Percentiles rank a stretch among this genome's conserved stretches.
Evolutionary conservation across 192 early-diverging fungal genomes (phyloP).

Genomic region (Backusella mclennaniae): DNA sequence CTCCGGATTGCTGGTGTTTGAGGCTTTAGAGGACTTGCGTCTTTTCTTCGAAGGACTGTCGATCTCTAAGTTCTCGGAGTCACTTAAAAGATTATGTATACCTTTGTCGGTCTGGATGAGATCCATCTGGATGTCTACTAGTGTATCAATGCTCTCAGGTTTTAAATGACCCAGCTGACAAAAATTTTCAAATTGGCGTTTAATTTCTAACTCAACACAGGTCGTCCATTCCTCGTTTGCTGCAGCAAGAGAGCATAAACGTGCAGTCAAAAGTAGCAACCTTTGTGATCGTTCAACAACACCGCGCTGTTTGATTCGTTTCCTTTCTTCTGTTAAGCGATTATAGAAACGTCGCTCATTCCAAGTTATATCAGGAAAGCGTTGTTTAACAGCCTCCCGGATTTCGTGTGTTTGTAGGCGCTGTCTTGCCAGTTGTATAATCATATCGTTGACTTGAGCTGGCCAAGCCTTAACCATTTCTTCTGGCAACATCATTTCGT

Average conservation of each 20-base stretch:
- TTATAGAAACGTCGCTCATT: constrained; percentile 63
- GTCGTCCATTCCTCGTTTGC: constrained; percentile 33
- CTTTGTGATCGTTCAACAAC: constrained; percentile 46
- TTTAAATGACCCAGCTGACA: constrained; percentile 18
- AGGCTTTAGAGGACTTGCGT: not conserved
- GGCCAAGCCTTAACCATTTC: constrained; percentile 59
- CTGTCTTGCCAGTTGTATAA: constrained; percentile 49
- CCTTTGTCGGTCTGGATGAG: constrained; percentile 7
- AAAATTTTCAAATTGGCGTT: constrained; percentile 26
- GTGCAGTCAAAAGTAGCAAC: constrained; percentile 44
- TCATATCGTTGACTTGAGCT: constrained; percentile 45
- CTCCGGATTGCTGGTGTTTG: not conserved
- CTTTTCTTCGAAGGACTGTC: not conserved
- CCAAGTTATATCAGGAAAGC: constrained; percentile 56
- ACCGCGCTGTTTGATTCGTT: constrained; percentile 49
- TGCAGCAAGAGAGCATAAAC: constrained; percentile 41
- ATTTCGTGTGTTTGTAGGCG: constrained; percentile 47
- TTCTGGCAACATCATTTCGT: constrained; percentile 53
- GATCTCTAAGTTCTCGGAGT: not conserved
- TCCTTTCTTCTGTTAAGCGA: constrained; percentile 55
- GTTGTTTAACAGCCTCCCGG: constrained; percentile 41
- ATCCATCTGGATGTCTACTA: constrained; percentile 21
- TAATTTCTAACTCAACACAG: constrained; percentile 25
- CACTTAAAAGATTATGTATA: not conserved
- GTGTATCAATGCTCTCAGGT: constrained; percentile 14